A percentile compares a stretch with the other conserved stretches of the same genome.
phyloP scores from a whole-genome alignment of 1,284 basidiomycete species.

The Coriolopsis trogii region DNA sequence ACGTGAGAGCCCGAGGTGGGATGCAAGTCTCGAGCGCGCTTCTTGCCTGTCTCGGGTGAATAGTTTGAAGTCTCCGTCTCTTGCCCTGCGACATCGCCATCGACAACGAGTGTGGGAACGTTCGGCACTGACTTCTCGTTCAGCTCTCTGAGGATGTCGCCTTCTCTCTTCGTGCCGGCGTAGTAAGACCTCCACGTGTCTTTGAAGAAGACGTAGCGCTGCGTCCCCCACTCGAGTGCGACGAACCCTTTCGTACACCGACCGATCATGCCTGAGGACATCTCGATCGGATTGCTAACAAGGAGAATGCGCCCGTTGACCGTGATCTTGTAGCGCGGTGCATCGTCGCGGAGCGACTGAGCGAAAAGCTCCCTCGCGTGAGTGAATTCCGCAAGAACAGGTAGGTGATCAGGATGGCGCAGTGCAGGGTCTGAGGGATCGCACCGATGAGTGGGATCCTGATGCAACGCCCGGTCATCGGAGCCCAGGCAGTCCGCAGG shows the following conservation, averaged over 20 bases:
- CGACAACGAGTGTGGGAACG: slow-evolving; percentile 1
- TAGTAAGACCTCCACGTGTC: background rate
- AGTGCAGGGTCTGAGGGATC: too few relatives aligned
- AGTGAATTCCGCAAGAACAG: background rate
- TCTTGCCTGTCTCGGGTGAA: background rate
- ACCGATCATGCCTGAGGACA: background rate
- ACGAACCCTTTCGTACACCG: slow-evolving; percentile 3
- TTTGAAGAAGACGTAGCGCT: slow-evolving; percentile 1
- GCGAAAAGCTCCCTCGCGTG: background rate
- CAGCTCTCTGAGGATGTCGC: background rate
- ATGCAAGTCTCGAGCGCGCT: background rate
- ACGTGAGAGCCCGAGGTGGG: background rate
- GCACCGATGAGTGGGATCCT: background rate
- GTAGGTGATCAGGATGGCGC: background rate
- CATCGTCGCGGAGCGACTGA: background rate
- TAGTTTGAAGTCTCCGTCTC: slow-evolving; percentile 2
- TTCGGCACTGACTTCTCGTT: background rate
- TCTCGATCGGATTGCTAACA: too few relatives aligned
- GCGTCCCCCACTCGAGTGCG: background rate
- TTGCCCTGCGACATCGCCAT: slow-evolving; percentile 3
- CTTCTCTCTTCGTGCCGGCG: background rate
- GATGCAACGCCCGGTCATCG: background rate
- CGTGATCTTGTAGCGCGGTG: background rate
- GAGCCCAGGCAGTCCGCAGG: background rate
- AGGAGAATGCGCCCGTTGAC: too few relatives aligned